These are phyloP conservation scores for Pichia paraexigua DNA, from an alignment of 805 yeast genomes.

Conservation along the genomic window DNA sequence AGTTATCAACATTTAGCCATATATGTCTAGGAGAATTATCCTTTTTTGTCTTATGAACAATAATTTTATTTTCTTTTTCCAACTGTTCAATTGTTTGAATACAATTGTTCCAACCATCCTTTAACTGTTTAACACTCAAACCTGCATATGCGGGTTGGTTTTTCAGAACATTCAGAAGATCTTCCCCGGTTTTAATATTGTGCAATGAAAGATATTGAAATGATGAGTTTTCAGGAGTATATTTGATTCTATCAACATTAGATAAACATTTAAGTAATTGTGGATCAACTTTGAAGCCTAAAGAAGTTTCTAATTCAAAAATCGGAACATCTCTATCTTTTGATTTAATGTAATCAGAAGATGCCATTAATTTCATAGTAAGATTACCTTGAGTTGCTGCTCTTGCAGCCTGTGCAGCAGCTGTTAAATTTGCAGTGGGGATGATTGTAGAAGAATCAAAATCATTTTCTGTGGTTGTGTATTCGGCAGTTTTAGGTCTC, in stretches of 20 bases:
- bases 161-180: constrained; percentile 63
- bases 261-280: constrained; percentile 65
- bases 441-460: background rate
- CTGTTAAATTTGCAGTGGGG: background rate
- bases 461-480: background rate
- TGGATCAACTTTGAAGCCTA: constrained; percentile 51
- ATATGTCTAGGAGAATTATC: constrained; percentile 88
- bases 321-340: constrained; percentile 56
- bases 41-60: constrained; percentile 85
- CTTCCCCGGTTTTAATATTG: constrained; percentile 76
- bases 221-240: constrained; percentile 52
- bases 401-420: background rate
- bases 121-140: constrained; percentile 61
- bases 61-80: constrained; percentile 66
- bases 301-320: constrained; percentile 55
- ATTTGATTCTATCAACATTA: constrained; percentile 70
- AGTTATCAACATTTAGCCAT: constrained; percentile 77
- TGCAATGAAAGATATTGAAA: constrained; percentile 84
- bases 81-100: constrained; percentile 67
- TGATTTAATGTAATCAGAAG: constrained; percentile 78
- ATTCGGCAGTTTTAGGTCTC: background rate
- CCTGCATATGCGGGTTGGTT: constrained; percentile 86
- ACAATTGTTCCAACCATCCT: constrained; percentile 95
- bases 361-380: constrained; percentile 81
- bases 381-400: constrained; percentile 3